Evolutionary conservation across 1,284 basidiomycete genomes (phyloP).

Genomic region (Thelephora terrestris): DNA sequence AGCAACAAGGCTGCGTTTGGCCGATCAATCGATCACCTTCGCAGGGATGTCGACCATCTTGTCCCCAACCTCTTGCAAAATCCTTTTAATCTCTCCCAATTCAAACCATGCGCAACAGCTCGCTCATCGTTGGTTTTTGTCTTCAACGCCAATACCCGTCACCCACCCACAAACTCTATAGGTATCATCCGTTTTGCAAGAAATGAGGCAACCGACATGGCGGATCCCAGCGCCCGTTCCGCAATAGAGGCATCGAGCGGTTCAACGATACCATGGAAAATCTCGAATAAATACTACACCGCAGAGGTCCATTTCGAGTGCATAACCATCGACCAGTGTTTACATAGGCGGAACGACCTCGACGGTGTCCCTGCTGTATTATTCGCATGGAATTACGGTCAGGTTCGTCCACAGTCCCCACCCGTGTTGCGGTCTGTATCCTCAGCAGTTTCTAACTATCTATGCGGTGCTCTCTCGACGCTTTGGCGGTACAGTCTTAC

Average conservation of each 20-base stretch:
- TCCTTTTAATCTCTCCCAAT: conserved; percentile 37
- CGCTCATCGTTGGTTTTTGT: conserved; percentile 34
- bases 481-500: conserved; percentile 31
- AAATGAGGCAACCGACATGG: conserved; percentile 19
- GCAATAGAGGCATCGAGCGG: not conserved
- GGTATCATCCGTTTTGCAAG: conserved; percentile 15
- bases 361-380: conserved; percentile 54
- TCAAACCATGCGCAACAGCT: conserved; percentile 30
- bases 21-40: not conserved
- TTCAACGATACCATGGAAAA: conserved; percentile 56
- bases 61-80: conserved; percentile 26
- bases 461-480: not conserved
- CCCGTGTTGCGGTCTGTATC: conserved; percentile 6
- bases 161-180: conserved; percentile 7
- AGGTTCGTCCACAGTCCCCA: conserved; percentile 34
- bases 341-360: conserved; percentile 22
- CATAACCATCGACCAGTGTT: conserved; percentile 32
- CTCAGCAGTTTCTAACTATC: conserved; percentile 5
- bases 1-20: no score
- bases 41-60: conserved; percentile 14
- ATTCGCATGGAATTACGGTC: conserved; percentile 55
- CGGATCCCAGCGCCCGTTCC: conserved; percentile 5
- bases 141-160: conserved; percentile 8
- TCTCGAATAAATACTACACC: conserved; percentile 79
- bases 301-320: conserved; percentile 64